Evolutionary conservation across 345 rosid genomes (phyloP), one percentile per base, ranked within the genome.

Genomic region (Linum lewisii): DNA sequence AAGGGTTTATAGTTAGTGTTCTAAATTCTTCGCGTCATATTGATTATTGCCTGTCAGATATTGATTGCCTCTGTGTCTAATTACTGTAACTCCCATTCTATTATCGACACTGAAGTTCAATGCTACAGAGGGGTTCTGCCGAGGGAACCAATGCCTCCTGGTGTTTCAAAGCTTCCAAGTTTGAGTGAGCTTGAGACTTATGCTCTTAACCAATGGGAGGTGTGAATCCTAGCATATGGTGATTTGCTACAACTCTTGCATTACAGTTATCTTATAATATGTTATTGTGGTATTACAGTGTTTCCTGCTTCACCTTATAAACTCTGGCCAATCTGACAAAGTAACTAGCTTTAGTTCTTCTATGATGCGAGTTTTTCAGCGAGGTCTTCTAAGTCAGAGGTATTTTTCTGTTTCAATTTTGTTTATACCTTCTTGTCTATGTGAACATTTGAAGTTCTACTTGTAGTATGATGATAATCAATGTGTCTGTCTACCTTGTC

Each of bases 131-230:
- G 89, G 71, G 79, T 78, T 73, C 79, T 93, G 73, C 95, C 94
- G 54, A 82, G 97, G 72, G 97, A 93, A 75, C 78, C 95, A 15
- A 83, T 89, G 94, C 83, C 87, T 57, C 24, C 79, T 23, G 69
- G 64, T 73, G 60, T 78, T 34, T 72, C 57, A 29, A 81, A 85
- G 64, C 97, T 86, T 62, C 95, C 95, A 51, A 88, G 79, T 59
- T 71, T 64, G 65, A 81, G 82, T 71, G 97, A 93, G 66, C 94
- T 93, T 1, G 94, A 87, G 61, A 63, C 69, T 37, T 93, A 81
- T 75, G 95, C 97, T 26, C 82, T 78, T 75, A 82, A 80, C 47
- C 94, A 93, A 49, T 93, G 99, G 99, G 95, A 89, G 95, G 95
- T 89, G 73, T 63, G 81, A 67, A 58, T 80, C 66, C 51, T 23